These are phyloP conservation scores for Martiniozyma asiatica DNA, from an alignment of 1,139 yeast species.

Conservation along the genomic window DNA sequence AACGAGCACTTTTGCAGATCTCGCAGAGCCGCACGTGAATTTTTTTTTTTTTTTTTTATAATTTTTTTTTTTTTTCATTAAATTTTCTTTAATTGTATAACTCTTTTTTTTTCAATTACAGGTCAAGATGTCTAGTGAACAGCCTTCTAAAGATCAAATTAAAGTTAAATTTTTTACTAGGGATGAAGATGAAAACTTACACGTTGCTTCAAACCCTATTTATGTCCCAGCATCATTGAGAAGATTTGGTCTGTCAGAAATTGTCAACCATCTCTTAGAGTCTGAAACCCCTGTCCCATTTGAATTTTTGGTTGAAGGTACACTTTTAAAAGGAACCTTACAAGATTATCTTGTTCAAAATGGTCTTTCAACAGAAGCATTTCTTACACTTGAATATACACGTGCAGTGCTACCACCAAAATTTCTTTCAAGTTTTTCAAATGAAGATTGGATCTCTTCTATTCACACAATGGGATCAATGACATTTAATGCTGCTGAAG, in stretches of 20 bases:
- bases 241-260: conserved; percentile 86
- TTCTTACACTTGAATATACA: conserved; percentile 75
- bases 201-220: conserved; percentile 73
- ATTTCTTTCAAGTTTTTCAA: conserved; percentile 73
- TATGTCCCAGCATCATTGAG: conserved; percentile 79
- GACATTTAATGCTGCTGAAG: conserved; percentile 19
- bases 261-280: conserved; percentile 75
- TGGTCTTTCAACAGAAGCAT: conserved; percentile 76
- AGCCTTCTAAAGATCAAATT: conserved; percentile 29
- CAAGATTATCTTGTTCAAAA: conserved; percentile 65
- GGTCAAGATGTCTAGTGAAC: conserved; percentile 5
- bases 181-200: conserved; percentile 62
- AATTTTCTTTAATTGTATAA: background rate
- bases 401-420: conserved; percentile 91
- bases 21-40: conserved; percentile 1
- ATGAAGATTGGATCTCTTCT: conserved; percentile 94
- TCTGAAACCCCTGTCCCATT: conserved; percentile 66
- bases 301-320: conserved; percentile 84
- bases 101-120: background rate
- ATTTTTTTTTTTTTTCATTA: background rate
- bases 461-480: conserved; percentile 36
- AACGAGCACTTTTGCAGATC: conserved; percentile 1
- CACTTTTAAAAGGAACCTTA: conserved; percentile 61
- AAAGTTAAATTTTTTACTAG: conserved; percentile 78
- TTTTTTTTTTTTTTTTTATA: conserved; percentile 1